Evolutionary conservation across 768 basidiomycete species (phyloP).

Genomic region (Termitomyces sp.): DNA sequence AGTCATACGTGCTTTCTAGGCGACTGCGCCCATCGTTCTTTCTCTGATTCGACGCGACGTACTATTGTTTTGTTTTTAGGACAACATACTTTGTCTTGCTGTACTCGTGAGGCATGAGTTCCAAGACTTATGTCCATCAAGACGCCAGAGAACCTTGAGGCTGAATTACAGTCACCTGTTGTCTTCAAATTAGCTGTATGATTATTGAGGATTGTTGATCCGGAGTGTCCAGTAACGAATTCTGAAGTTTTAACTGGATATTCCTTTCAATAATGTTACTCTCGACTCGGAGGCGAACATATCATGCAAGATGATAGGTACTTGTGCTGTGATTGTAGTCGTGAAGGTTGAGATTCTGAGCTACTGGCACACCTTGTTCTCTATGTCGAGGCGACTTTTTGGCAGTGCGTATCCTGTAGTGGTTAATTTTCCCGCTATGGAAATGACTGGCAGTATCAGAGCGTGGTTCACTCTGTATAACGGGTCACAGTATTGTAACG

Average conservation of each 20-base stretch:
- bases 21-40: neutral
- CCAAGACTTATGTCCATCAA: neutral
- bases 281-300: neutral
- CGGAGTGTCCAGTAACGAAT: neutral
- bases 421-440: too few species aligned
- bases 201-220: neutral
- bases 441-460: too few species aligned
- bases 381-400: neutral
- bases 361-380: neutral
- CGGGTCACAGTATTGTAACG: too few species aligned
- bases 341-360: neutral
- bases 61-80: neutral
- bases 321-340: too few species aligned
- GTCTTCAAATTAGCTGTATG: neutral
- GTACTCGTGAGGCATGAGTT: neutral
- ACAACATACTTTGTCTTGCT: neutral
- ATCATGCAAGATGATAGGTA: neutral
- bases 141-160: neutral
- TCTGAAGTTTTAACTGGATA: neutral
- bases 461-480: too few species aligned
- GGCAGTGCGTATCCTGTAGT: too few species aligned
- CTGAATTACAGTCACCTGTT: neutral
- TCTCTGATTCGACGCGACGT: neutral
- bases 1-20: neutral
- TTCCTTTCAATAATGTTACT: neutral